A percentile compares a stretch with the other conserved stretches of the same genome.
Evolutionary conservation across 805 yeast genomes (phyloP).

Genomic region (Allodekkera sacchari): DNA sequence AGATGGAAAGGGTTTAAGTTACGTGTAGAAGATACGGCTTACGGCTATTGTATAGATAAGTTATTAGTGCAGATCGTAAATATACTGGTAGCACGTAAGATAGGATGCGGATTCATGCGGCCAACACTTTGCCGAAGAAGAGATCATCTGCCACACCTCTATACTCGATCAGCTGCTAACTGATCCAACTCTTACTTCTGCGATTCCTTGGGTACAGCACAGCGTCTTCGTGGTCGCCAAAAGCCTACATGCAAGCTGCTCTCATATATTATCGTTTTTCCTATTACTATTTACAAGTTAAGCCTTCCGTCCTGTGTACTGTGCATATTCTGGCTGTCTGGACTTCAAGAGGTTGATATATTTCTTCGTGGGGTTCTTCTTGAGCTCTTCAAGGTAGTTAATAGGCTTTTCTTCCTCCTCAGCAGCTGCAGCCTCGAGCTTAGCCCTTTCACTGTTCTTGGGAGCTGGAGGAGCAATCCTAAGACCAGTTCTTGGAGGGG

Average conservation of each 20-base stretch:
- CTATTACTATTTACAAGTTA: background rate
- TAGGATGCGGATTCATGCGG: too few relatives aligned
- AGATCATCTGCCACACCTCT: too few relatives aligned
- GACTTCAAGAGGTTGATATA: conserved; percentile 47
- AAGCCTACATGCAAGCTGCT: conserved; percentile 1
- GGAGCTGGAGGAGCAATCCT: too few relatives aligned
- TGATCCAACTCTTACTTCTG: too few relatives aligned
- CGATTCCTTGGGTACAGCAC: too few relatives aligned
- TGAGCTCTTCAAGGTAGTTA: conserved; percentile 47
- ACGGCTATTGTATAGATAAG: background rate
- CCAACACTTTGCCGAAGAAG: too few relatives aligned
- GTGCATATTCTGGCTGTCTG: conserved; percentile 42
- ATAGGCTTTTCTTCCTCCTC: conserved; percentile 27
- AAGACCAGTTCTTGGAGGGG: conserved; percentile 67
- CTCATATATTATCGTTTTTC: background rate
- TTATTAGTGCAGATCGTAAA: background rate
- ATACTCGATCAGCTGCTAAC: too few relatives aligned
- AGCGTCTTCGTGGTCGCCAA: too few relatives aligned
- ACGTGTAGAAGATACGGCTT: too few relatives aligned
- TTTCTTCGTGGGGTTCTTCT: conserved; percentile 57
- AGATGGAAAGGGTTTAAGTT: conserved; percentile 26
- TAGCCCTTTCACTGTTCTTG: too few relatives aligned
- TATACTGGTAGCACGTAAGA: too few relatives aligned
- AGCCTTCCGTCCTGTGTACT: conserved; percentile 23
- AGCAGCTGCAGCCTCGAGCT: conserved; percentile 41